These are phyloP conservation scores for Aspergillus hiratsukae DNA, from an alignment of 2,329 filamentous ascomycete species.

Conservation along the genomic window DNA sequence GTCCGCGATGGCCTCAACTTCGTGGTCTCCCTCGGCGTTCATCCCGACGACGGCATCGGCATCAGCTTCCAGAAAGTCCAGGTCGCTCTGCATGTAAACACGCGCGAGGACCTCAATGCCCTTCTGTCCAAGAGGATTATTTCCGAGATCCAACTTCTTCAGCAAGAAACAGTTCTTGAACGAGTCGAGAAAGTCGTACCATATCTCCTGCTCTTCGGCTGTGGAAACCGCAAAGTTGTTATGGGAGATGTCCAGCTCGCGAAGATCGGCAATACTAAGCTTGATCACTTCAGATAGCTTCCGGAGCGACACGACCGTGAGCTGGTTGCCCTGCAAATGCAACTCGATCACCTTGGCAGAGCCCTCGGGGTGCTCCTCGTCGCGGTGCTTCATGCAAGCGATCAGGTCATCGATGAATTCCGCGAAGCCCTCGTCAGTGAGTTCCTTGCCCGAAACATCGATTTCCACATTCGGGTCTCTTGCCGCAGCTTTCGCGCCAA, in stretches of 20 bases:
- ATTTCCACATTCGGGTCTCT: constrained; percentile 41
- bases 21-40: not conserved
- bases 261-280: constrained; percentile 41
- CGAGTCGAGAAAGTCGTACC: constrained; percentile 42
- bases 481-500: constrained; percentile 23
- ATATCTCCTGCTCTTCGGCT: constrained; percentile 34
- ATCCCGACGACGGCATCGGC: constrained; percentile 15
- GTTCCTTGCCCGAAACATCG: constrained; percentile 41
- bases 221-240: constrained; percentile 42
- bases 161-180: constrained; percentile 42
- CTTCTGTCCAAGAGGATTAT: constrained; percentile 39
- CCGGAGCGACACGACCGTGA: constrained; percentile 40
- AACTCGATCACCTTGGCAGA: constrained; percentile 43
- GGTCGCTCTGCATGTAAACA: constrained; percentile 37
- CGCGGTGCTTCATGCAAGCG: constrained; percentile 33
- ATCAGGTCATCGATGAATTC: constrained; percentile 42
- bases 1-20: constrained; percentile 3
- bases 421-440: constrained; percentile 44
- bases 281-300: constrained; percentile 40
- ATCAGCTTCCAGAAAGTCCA: constrained; percentile 29
- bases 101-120: constrained; percentile 45
- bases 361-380: constrained; percentile 24
- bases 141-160: constrained; percentile 43
- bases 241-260: constrained; percentile 44
- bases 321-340: constrained; percentile 41